Conservation (phyloP, 768 basidiomycete species). For the Collybiopsis luxurians region DNA sequence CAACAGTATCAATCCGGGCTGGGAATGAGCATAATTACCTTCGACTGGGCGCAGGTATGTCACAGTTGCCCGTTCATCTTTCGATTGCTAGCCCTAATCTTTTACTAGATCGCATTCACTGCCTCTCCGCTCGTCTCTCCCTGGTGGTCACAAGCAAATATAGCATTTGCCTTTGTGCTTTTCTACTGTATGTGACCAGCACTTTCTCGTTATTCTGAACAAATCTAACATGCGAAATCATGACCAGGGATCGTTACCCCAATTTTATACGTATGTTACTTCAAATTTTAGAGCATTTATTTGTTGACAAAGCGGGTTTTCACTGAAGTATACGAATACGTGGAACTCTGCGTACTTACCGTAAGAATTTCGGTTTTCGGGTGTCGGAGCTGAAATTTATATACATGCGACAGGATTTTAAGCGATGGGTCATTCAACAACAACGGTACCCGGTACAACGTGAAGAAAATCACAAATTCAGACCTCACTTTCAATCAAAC, state of each 20-base stretch:
- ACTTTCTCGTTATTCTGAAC: too few species aligned
- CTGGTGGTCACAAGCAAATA: conserved; percentile 82
- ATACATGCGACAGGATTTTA: neutral
- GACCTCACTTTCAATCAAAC: conserved; percentile 54
- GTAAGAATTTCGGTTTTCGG: too few species aligned
- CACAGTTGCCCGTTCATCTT: too few species aligned
- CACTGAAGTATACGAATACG: conserved; percentile 53
- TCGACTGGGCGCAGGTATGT: conserved; percentile 75
- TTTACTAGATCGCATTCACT: conserved; percentile 54
- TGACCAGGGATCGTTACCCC: conserved; percentile 31
- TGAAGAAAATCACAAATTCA: conserved; percentile 49
- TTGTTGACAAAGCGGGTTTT: too few species aligned
- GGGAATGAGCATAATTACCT: conserved; percentile 74
- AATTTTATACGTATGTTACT: conserved; percentile 30
- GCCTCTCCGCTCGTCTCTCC: conserved; percentile 61
- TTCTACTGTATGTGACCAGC: conserved; percentile 52
- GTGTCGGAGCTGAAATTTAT: too few species aligned
- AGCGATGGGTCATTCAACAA: conserved; percentile 57
- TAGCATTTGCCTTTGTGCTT: conserved; percentile 58
- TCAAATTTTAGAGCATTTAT: neutral
- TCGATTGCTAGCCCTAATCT: neutral
- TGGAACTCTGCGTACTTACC: conserved; percentile 60
- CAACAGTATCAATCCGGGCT: conserved; percentile 28
- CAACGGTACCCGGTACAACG: conserved; percentile 54
- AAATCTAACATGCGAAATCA: neutral